Evolutionary conservation across 805 yeast species (phyloP), one percentile per base, ranked within the genome.

Genomic region (Kazachstania africana): DNA sequence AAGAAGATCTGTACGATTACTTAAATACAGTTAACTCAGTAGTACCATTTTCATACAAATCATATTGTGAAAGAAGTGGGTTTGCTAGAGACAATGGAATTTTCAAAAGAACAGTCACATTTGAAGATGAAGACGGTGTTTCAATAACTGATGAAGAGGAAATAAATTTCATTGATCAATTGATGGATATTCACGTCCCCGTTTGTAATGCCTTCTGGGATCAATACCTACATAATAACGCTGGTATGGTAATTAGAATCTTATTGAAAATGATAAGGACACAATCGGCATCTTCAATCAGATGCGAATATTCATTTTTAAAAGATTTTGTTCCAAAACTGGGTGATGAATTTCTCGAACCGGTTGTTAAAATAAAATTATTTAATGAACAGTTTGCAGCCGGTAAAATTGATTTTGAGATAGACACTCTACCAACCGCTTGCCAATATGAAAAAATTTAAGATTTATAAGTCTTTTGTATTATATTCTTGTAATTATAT

Each of bases 191-290:
- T 13, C 44, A 43, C 29, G 23, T 43, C 14, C 48, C 48, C 3
- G 45, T 43, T 6, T 39, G 44, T 32, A 37, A 37, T 19, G 35
- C 43, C 3, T 43, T 43, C 23, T 43, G 48, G 48, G 37, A 39
- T 22, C 37, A 42, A 27, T 43, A 29, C 26, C 28, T 42, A 19
- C 23, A 32, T 12, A 32, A 33, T 23, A 36, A 35, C 22, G 39
- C 42, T 8, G 40, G 44, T 19, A 31, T 27, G 9, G 26, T 39
- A 2, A 29, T 39, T 17, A 32, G 28, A 27, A 29, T 39, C 12
- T 24, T 43, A 13, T 16, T 29, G 2, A 39, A 36, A 13, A 33
- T 43, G 6, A 38, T 43, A 35, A 25, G 28, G n/a, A 35, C 45
- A 3, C 39, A 40, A 25, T 29, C 37, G 3, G 24, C 40, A 4